Evolutionary conservation across 371 early-diverging fungal species (phyloP), one percentile per base, ranked within the genome.

Genomic region (Zancudomyces culisetae): DNA sequence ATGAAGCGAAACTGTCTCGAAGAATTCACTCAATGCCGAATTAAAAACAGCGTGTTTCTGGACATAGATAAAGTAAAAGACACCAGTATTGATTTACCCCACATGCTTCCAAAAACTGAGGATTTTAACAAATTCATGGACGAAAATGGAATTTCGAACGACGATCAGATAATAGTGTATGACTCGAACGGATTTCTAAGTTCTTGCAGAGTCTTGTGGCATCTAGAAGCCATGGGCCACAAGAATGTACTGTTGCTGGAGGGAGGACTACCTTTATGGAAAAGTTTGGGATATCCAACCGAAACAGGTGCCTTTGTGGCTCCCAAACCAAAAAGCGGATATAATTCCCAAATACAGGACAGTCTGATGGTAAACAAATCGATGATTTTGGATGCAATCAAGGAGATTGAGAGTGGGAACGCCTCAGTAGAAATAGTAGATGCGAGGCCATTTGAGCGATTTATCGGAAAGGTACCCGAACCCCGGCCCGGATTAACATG

Each of bases 181-280:
- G 86, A 87, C 54, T 72, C 78, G 0, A 60, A 64, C 1, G 85
- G 81, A 18, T 63, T 81, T 8, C 73, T 75, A 51, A 77, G 84
- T 13, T 78, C 85, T 2, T 74, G 77, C 52, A 75, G 88, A 28
- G 83, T 83, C 20, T 83, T 78, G 56, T 85, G 86, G 88, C 83
- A 81, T 42, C 78, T 87, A 58, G 79, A 80, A 73, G 85, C 74
- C 10, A 89, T 91, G 76, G 89, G 89, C 2, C 91, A 90, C 57
- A 53, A 74, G 26, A 73, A 78, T 13, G 77, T 91, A 2, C 83
- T 87, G 23, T 78, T 95, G 3, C 65, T 95, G 45, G 78, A 90
- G 49, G 96, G 93, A 21, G 92, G 96, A 2, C 58, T 95, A 26
- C 74, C 76, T 15, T 71, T 72, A 43, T 95, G 96, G 96, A 60